These are phyloP conservation scores for Sarocladium brachiariae DNA, from an alignment of 2,329 filamentous ascomycete genomes.

Conservation along the genomic window DNA sequence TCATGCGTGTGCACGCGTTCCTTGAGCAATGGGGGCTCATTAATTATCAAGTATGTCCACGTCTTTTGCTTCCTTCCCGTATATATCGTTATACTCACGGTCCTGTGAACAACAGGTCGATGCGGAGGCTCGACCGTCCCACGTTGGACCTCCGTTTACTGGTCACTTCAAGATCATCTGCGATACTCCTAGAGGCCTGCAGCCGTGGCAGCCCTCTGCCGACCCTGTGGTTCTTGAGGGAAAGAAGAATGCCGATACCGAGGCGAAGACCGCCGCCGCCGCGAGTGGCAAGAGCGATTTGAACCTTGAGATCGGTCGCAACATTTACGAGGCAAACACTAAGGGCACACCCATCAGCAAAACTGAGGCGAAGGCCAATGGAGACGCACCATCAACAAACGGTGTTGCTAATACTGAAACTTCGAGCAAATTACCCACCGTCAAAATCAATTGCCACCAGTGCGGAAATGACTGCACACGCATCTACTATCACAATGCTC, in stretches of 20 bases:
- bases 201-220: constrained; percentile 88
- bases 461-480: constrained; percentile 84
- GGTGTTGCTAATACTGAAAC: constrained; percentile 54
- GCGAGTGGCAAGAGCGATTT: constrained; percentile 69
- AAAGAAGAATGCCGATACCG: constrained; percentile 59
- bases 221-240: constrained; percentile 61
- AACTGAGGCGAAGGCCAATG: constrained; percentile 65
- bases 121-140: constrained; percentile 87
- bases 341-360: constrained; percentile 68
- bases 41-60: constrained; percentile 77
- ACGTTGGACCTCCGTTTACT: constrained; percentile 92
- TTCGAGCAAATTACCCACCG: constrained; percentile 54
- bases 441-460: constrained; percentile 76
- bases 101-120: constrained; percentile 63
- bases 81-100: not conserved
- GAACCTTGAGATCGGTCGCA: constrained; percentile 88
- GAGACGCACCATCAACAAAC: constrained; percentile 62
- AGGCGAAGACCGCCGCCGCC: constrained; percentile 61
- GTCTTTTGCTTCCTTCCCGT: not conserved
- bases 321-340: constrained; percentile 89
- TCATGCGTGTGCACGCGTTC: constrained; percentile 98
- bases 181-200: constrained; percentile 88
- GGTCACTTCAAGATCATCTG: constrained; percentile 95
- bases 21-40: constrained; percentile 98
- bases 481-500: constrained; percentile 53